A percentile compares a stretch with the other conserved stretches of the same genome.
phyloP scores from a whole-genome alignment of 441 rosid species.

The Raphanus hybrid region DNA sequence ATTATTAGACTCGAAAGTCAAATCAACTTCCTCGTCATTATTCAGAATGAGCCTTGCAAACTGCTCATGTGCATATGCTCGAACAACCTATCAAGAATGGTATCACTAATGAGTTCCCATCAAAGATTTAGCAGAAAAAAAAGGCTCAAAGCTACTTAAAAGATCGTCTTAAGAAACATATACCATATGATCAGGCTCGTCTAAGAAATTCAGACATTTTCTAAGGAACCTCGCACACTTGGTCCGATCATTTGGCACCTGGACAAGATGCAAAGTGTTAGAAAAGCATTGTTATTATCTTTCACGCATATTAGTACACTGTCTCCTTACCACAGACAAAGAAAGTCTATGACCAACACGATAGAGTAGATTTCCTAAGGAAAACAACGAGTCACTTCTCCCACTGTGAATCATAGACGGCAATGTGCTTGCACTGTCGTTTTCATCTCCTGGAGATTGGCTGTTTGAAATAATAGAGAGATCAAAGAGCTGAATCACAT shows the following conservation, averaged over 20 bases:
- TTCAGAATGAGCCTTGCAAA: constrained; percentile 89
- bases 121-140: constrained; percentile 5
- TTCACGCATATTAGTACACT: constrained; percentile 23
- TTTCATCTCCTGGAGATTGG: constrained; percentile 57
- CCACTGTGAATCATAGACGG: constrained; percentile 69
- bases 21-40: constrained; percentile 67
- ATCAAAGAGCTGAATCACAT: constrained; percentile 93
- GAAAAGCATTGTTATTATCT: constrained; percentile 10
- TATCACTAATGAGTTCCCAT: constrained; percentile 33
- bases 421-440: constrained; percentile 59
- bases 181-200: constrained; percentile 91
- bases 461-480: constrained; percentile 80
- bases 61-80: constrained; percentile 95
- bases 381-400: constrained; percentile 73
- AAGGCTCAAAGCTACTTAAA: constrained; percentile 10
- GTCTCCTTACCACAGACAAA: constrained; percentile 71
- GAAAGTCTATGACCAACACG: constrained; percentile 95
- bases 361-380: constrained; percentile 89
- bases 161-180: constrained; percentile 20
- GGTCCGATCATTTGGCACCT: constrained; percentile 76
- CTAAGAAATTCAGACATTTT: constrained; percentile 83
- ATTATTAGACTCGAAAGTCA: constrained; percentile 60
- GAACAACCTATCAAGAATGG: constrained; percentile 67
- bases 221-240: constrained; percentile 83
- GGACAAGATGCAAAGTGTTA: constrained; percentile 41